Evolutionary conservation across 1,284 basidiomycete species (phyloP).

Genomic region (Porogramme epimiltina): DNA sequence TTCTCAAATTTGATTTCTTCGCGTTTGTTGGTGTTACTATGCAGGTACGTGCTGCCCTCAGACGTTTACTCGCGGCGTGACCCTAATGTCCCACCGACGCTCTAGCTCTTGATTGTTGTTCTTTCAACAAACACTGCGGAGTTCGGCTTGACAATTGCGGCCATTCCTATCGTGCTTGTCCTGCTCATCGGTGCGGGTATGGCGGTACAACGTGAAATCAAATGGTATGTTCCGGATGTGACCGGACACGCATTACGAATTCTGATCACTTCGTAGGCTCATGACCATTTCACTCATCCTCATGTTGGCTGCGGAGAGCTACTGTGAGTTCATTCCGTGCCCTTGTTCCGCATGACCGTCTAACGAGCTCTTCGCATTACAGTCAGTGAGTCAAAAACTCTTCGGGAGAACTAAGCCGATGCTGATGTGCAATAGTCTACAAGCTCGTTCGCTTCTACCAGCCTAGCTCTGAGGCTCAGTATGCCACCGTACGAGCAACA

Average conservation of each 20-base stretch:
- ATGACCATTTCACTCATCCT: slow-evolving; percentile 69
- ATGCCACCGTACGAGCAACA: slow-evolving; percentile 73
- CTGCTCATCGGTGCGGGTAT: slow-evolving; percentile 66
- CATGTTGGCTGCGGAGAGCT: slow-evolving; percentile 75
- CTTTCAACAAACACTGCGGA: slow-evolving; percentile 63
- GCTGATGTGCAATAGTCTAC: slow-evolving; percentile 52
- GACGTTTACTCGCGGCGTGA: too few species aligned
- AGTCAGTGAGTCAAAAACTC: slow-evolving; percentile 52
- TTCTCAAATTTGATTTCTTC: slow-evolving; percentile 88
- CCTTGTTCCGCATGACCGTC: neutral
- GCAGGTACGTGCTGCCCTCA: slow-evolving; percentile 54
- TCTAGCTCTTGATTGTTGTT: slow-evolving; percentile 51
- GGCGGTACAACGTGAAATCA: slow-evolving; percentile 79
- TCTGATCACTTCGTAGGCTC: slow-evolving; percentile 43
- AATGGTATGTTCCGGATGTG: slow-evolving; percentile 49
- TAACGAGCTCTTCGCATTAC: slow-evolving; percentile 6
- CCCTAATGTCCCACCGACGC: neutral
- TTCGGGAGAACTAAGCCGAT: neutral
- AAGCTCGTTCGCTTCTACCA: slow-evolving; percentile 80
- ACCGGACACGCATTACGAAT: neutral
- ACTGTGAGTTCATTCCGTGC: slow-evolving; percentile 53
- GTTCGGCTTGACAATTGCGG: slow-evolving; percentile 78
- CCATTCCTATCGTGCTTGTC: slow-evolving; percentile 77
- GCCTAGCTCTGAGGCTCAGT: slow-evolving; percentile 53
- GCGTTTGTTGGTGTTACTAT: slow-evolving; percentile 84